A percentile compares a stretch with the other conserved stretches of the same genome.
phyloP scores from a whole-genome alignment of 805 yeast genomes.

The Naumovozyma castellii region DNA sequence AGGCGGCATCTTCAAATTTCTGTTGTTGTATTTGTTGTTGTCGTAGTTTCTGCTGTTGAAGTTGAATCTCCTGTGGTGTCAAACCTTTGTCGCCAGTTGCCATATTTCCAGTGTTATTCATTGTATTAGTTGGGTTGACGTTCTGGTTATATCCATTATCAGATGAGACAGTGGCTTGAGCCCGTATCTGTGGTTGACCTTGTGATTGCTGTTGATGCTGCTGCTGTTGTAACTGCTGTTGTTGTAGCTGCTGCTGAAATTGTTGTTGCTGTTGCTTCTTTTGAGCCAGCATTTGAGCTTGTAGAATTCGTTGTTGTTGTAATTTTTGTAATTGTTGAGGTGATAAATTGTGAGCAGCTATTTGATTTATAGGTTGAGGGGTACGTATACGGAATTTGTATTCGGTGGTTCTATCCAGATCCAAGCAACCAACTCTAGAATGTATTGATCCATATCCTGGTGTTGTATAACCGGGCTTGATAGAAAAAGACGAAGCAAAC shows the following conservation, averaged over 20 bases:
- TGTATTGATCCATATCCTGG: conserved; percentile 48
- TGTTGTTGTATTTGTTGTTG: conserved; percentile 30
- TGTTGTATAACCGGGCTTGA: conserved; percentile 35
- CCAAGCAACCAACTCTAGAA: conserved; percentile 62
- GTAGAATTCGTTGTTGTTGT: conserved; percentile 23
- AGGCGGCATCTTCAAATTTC: conserved; percentile 28
- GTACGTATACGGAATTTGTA: conserved; percentile 46
- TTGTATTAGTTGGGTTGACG: neutral
- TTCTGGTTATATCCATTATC: conserved; percentile 1
- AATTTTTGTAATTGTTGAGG: conserved; percentile 21
- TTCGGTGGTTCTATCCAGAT: conserved; percentile 62
- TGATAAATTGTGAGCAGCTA: conserved; percentile 8
- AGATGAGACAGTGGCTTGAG: neutral
- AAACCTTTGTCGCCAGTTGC: conserved; percentile 15
- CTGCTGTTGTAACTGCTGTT: conserved; percentile 9
- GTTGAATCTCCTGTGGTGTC: conserved; percentile 29
- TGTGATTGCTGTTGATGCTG: conserved; percentile 6
- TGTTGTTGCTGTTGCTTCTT: conserved; percentile 11
- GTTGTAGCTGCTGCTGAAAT: conserved; percentile 6
- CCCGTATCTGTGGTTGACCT: conserved; percentile 1
- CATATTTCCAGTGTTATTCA: neutral
- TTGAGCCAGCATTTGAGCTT: conserved; percentile 9
- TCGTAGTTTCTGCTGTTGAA: conserved; percentile 27
- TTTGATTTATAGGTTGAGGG: conserved; percentile 33
- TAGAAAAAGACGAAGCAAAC: conserved; percentile 65